Evolutionary conservation across 345 rosid species (phyloP).

Genomic region (Cochlearia excelsa): DNA sequence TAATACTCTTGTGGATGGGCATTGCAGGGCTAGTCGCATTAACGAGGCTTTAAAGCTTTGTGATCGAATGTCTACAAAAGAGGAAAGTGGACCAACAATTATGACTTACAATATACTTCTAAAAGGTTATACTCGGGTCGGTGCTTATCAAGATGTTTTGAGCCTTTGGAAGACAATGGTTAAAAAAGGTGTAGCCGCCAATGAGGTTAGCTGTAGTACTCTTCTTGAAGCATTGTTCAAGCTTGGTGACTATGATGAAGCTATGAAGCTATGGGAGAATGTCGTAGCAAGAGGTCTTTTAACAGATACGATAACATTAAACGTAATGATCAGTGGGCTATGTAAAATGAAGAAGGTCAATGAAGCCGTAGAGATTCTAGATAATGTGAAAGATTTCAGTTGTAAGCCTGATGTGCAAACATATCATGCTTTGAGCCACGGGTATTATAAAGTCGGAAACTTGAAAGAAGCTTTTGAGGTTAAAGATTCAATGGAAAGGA

Average conservation of each 20-base stretch:
- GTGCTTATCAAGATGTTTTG: slow-evolving; percentile 57
- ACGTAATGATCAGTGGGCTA: slow-evolving; percentile 70
- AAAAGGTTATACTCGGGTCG: slow-evolving; percentile 58
- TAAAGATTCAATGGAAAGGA: slow-evolving; percentile 48
- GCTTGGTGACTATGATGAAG: slow-evolving; percentile 59
- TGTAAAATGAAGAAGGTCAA: slow-evolving; percentile 64
- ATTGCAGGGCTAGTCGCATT: slow-evolving; percentile 52
- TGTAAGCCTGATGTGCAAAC: slow-evolving; percentile 69
- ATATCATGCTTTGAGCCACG: slow-evolving; percentile 63
- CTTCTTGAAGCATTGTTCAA: slow-evolving; percentile 68
- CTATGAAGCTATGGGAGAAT: slow-evolving; percentile 61
- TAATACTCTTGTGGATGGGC: slow-evolving; percentile 74
- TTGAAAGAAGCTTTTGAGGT: slow-evolving; percentile 57
- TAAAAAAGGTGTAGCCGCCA: slow-evolving; percentile 45
- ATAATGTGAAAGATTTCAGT: slow-evolving; percentile 52
- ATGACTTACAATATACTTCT: slow-evolving; percentile 76
- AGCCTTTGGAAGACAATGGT: slow-evolving; percentile 65
- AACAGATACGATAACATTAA: slow-evolving; percentile 52
- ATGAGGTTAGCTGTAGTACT: slow-evolving; percentile 63
- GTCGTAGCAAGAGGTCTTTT: slow-evolving; percentile 61
- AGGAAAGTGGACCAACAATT: slow-evolving; percentile 48
- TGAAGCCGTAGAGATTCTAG: slow-evolving; percentile 63
- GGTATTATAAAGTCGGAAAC: slow-evolving; percentile 69
- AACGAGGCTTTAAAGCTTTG: slow-evolving; percentile 61
- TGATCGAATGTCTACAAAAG: slow-evolving; percentile 48